These are phyloP conservation scores for Gossypium laxum DNA, from an alignment of 441 rosid species.

Conservation along the genomic window DNA sequence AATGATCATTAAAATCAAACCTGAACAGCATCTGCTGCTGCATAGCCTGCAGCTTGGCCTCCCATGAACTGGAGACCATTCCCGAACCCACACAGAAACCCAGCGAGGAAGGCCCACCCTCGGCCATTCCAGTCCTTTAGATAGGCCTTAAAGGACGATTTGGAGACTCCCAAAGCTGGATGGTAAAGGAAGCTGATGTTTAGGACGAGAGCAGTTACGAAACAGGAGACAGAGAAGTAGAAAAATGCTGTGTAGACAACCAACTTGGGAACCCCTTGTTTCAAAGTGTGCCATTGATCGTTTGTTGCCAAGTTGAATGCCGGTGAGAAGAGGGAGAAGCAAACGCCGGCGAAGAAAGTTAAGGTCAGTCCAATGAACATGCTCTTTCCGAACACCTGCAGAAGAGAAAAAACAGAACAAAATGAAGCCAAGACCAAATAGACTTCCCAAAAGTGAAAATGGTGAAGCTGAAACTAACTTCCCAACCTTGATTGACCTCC, in stretches of 20 bases:
- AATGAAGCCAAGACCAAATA: background rate
- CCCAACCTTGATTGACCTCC: slow-evolving; percentile 70
- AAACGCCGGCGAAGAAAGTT: slow-evolving; percentile 67
- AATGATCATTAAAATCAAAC: slow-evolving; percentile 40
- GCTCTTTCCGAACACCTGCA: slow-evolving; percentile 76
- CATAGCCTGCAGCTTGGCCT: slow-evolving; percentile 88
- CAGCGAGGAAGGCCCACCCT: slow-evolving; percentile 80
- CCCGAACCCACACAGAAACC: slow-evolving; percentile 57
- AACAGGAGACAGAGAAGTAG: slow-evolving; percentile 71
- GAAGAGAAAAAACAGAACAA: background rate
- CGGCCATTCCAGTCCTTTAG: slow-evolving; percentile 68
- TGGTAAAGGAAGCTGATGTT: slow-evolving; percentile 54
- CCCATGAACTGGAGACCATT: slow-evolving; percentile 79
- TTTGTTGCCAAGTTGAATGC: slow-evolving; percentile 86
- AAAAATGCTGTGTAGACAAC: slow-evolving; percentile 61
- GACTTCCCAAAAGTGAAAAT: background rate
- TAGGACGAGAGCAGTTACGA: slow-evolving; percentile 48
- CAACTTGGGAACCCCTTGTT: slow-evolving; percentile 62
- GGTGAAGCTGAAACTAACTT: background rate
- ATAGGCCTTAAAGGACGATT: slow-evolving; percentile 59
- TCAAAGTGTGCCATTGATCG: slow-evolving; percentile 69
- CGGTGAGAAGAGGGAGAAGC: slow-evolving; percentile 88
- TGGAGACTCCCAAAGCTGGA: slow-evolving; percentile 53
- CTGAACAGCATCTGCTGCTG: slow-evolving; percentile 94
- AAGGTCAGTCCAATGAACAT: slow-evolving; percentile 49